phyloP scores from a whole-genome alignment of 1,139 yeast species.

The Yamadazyma buinensis region DNA sequence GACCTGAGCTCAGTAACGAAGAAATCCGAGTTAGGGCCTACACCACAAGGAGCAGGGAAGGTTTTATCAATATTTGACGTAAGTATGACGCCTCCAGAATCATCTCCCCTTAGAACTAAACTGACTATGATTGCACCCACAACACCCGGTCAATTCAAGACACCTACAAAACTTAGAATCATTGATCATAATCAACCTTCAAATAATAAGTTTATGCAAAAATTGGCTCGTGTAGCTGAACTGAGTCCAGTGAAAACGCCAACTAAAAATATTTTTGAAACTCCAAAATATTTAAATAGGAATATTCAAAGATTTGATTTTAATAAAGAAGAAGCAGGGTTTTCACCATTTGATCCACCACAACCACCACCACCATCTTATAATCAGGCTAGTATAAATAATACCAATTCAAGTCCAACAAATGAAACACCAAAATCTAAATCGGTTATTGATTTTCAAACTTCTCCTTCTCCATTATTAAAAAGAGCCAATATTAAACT shows the following conservation, averaged over 20 bases:
- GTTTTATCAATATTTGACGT: conserved; percentile 65
- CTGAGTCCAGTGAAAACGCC: conserved; percentile 11
- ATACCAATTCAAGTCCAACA: background rate
- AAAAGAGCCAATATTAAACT: conserved; percentile 32
- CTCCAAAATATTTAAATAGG: conserved; percentile 33
- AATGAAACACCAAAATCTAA: conserved; percentile 4
- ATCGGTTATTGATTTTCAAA: conserved; percentile 23
- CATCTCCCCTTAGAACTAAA: conserved; percentile 34
- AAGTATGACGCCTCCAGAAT: conserved; percentile 43
- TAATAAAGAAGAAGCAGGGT: conserved; percentile 1
- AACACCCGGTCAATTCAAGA: conserved; percentile 19
- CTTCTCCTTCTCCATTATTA: conserved; percentile 45
- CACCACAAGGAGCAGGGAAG: conserved; percentile 71
- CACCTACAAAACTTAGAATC: conserved; percentile 28
- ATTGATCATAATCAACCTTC: conserved; percentile 6
- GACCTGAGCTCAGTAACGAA: conserved; percentile 5
- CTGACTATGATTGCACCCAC: background rate
- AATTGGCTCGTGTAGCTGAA: conserved; percentile 8
- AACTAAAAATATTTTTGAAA: conserved; percentile 14
- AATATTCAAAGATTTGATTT: conserved; percentile 21
- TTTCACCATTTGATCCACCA: conserved; percentile 9
- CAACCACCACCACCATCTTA: conserved; percentile 1
- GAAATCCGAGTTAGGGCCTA: conserved; percentile 57
- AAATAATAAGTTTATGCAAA: conserved; percentile 11
- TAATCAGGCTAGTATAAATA: no score